Percentiles rank a stretch among this genome's conserved stretches.
These are phyloP conservation scores for Russula vinacea DNA, from an alignment of 768 basidiomycete species.

Conservation along the genomic window DNA sequence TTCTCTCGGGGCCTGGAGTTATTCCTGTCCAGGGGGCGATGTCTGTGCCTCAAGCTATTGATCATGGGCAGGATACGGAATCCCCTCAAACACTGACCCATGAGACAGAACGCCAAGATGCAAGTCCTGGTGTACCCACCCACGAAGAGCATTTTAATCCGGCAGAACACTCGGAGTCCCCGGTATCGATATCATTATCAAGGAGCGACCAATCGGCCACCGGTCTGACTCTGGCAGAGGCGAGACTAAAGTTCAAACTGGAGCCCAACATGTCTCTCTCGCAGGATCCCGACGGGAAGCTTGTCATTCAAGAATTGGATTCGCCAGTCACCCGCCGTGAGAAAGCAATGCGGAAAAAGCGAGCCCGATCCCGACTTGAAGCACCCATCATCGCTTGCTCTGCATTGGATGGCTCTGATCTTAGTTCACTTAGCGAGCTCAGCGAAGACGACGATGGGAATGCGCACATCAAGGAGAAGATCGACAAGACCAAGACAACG, in stretches of 20 bases:
- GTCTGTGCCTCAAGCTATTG: not conserved
- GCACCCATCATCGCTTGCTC: conserved; percentile 22
- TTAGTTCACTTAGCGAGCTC: conserved; percentile 28
- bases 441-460: conserved; percentile 25
- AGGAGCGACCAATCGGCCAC: conserved; percentile 1
- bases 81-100: not conserved
- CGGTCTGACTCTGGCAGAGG: conserved; percentile 18
- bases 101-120: conserved; percentile 4
- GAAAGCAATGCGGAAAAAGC: conserved; percentile 49
- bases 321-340: conserved; percentile 64
- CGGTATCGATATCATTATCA: not conserved
- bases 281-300: conserved; percentile 44
- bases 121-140: not conserved
- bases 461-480: conserved; percentile 5
- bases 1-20: conserved; percentile 23
- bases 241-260: conserved; percentile 14
- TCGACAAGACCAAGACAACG: conserved; percentile 18
- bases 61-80: not conserved
- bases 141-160: not conserved
- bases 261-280: conserved; percentile 31
- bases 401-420: conserved; percentile 21
- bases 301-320: conserved; percentile 70
- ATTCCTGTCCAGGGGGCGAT: conserved; percentile 12
- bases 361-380: conserved; percentile 23
- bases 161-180: not conserved